Evolutionary conservation across 2,329 filamentous ascomycete species (phyloP), one percentile per base, ranked within the genome.

Genomic region (Corynespora cassiicola): DNA sequence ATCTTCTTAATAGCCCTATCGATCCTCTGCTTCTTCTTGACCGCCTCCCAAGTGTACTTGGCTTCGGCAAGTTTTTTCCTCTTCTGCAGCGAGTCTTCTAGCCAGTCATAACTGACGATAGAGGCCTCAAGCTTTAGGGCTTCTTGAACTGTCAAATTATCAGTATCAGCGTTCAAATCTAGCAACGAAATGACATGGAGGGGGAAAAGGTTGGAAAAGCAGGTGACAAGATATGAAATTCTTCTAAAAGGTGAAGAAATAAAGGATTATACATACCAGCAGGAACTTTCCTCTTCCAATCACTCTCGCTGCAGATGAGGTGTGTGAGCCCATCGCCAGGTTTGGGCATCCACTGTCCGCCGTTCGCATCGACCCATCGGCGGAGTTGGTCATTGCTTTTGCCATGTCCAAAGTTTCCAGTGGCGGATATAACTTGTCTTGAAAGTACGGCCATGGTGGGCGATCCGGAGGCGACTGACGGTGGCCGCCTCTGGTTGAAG

Each of bases 301-400:
- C 79, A 21, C 82, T 75, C 32, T 78, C 72, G 0, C 81, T 82
- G 36, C 82, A 80, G 15, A 96, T 75, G 0, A 96, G 70, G 66
- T 95, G 90, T 0, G 90, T 95, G 7, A 86, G 80, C 0, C 71
- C 55, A 0, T 73, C 61, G 17, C 73, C 74, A 12, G 89, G 67
- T 0, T 74, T 68, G 1, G 71, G 61, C 0, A 71, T 68, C 58
- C 83, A 86, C 1, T 40, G 64, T 2, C 87, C 90, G 6, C 81
- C 82, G 41, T 86, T 81, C 4, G 73, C 59, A 4, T 72, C 70
- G 7, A 88, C 76, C 88, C 88, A 95, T 24, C 73, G 71, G 22
- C 75, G 75, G 22, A 94, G 75, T 26, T 87, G 79, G 1, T 78
- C 72, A 2, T 43, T 12, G 5, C 50, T 44, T 24, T 67, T 1